Conservation (phyloP, 768 basidiomycete genomes). For the Clitopilus hobsonii region DNA sequence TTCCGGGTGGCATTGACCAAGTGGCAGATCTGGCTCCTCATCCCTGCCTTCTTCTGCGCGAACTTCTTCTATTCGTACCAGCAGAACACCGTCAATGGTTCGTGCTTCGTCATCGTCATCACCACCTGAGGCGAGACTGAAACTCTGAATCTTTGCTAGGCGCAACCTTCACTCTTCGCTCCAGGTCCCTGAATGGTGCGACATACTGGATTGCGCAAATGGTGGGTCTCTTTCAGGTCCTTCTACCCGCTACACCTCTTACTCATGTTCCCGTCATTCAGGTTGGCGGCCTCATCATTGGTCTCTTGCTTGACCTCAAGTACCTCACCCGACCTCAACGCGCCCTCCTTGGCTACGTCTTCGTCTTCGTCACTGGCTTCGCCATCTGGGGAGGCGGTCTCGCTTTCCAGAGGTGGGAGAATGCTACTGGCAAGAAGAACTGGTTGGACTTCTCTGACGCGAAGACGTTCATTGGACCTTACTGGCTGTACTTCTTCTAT, state of each 20-base stretch:
- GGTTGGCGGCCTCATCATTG: conserved; percentile 21
- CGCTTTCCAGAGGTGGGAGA: conserved; percentile 22
- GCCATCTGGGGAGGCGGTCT: conserved; percentile 23
- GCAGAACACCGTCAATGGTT: conserved; percentile 22
- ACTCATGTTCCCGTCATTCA: conserved; percentile 1
- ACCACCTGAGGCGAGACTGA: background rate
- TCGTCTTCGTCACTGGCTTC: conserved; percentile 20
- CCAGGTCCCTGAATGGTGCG: conserved; percentile 23
- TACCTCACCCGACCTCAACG: conserved; percentile 22
- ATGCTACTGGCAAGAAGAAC: conserved; percentile 17
- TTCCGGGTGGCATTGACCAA: conserved; percentile 16
- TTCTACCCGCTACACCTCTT: background rate
- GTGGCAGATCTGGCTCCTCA: conserved; percentile 21
- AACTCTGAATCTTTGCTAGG: conserved; percentile 10
- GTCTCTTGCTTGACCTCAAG: conserved; percentile 20
- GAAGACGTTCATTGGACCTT: conserved; percentile 19
- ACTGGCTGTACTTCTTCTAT: conserved; percentile 27
- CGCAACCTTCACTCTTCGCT: conserved; percentile 19
- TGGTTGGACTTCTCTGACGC: conserved; percentile 21
- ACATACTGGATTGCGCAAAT: conserved; percentile 27
- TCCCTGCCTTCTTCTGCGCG: conserved; percentile 25
- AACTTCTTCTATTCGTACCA: conserved; percentile 28
- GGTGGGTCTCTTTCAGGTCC: conserved; percentile 8
- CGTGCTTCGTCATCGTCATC: background rate
- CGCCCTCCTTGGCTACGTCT: conserved; percentile 18